Base-by-base conservation (phyloP, 139 green algal genomes). In the Chlamydomonas urium region DNA sequence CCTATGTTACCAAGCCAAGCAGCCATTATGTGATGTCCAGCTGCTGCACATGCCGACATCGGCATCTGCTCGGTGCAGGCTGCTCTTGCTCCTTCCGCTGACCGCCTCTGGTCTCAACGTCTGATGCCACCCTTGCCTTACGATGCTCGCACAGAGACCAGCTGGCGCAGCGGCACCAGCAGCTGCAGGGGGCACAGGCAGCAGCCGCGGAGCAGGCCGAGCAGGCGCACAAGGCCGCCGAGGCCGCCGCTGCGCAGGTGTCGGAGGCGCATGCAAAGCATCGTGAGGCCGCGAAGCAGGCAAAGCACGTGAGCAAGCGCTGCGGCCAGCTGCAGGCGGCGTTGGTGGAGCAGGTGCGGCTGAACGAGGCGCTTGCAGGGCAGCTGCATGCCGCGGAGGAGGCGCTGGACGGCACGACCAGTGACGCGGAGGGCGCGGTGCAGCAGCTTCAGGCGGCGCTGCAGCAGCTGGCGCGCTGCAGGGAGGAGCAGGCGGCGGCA, bases 81-180 rank as follows among this genome's bases (percentile, higher is more conserved):
- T n/a, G n/a, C n/a, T n/a, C n/a, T n/a, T n/a, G n/a, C n/a, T n/a
- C n/a, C n/a, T n/a, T n/a, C n/a, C n/a, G n/a, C n/a, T n/a, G n/a
- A n/a, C n/a, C n/a, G n/a, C n/a, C n/a, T n/a, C n/a, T n/a, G n/a
- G n/a, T n/a, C n/a, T n/a, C n/a, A n/a, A n/a, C n/a, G n/a, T n/a
- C n/a, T n/a, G n/a, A n/a, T n/a, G n/a, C n/a, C n/a, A n/a, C n/a
- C n/a, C n/a, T n/a, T n/a, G n/a, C n/a, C n/a, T n/a, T n/a, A n/a
- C n/a, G n/a, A 26, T 63, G 6, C 24, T 21, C 6, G 53, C 53
- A 63, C 53, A 63, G 53, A 63, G 53, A 63, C 26, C 53, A 63
- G 53, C 10, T 63, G 53, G n/a, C 29, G 10, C n/a, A 63, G 53
- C 21, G 29, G 53, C 53, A 63, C 26, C 24, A 33, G 26, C 6